phyloP scores from a whole-genome alignment of 1,284 basidiomycete species.

The Moesziomyces globuligerus region DNA sequence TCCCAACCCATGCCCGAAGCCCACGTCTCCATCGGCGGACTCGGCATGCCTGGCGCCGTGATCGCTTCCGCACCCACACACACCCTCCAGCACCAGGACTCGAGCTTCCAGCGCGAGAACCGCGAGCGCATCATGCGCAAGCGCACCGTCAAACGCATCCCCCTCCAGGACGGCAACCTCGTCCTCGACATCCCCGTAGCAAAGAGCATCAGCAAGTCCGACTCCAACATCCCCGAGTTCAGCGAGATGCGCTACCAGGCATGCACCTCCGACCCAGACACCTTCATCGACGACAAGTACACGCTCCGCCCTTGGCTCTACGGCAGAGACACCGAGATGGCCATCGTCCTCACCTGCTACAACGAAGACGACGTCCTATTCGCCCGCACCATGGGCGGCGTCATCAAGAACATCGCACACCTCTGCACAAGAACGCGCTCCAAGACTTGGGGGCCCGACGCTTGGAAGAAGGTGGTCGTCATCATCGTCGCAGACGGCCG shows the following conservation, averaged over 20 bases:
- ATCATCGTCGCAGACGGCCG: conserved; percentile 91
- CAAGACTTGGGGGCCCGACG: conserved; percentile 92
- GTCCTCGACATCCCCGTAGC: conserved; percentile 67
- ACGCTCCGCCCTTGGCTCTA: conserved; percentile 85
- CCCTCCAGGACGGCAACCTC: conserved; percentile 66
- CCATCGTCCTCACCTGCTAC: conserved; percentile 82
- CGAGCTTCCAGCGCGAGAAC: conserved; percentile 28
- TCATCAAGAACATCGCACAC: conserved; percentile 75
- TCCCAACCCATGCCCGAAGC: conserved; percentile 25
- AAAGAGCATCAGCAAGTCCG: conserved; percentile 67
- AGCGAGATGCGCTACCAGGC: conserved; percentile 73
- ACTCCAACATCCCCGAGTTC: conserved; percentile 82
- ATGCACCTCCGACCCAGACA: conserved; percentile 74
- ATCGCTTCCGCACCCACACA: conserved; percentile 40
- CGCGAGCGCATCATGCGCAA: conserved; percentile 56
- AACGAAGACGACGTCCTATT: conserved; percentile 94
- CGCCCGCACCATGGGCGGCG: conserved; percentile 91
- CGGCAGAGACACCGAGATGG: conserved; percentile 83
- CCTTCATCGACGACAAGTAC: conserved; percentile 84
- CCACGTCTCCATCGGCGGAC: conserved; percentile 13
- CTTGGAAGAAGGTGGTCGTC: conserved; percentile 84
- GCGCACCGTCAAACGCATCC: conserved; percentile 68
- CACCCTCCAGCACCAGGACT: conserved; percentile 22
- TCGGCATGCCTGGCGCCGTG: conserved; percentile 34
- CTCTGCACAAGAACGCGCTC: conserved; percentile 91